phyloP scores from a whole-genome alignment of 257 asterid genomes.

The Linaria vulgaris region DNA sequence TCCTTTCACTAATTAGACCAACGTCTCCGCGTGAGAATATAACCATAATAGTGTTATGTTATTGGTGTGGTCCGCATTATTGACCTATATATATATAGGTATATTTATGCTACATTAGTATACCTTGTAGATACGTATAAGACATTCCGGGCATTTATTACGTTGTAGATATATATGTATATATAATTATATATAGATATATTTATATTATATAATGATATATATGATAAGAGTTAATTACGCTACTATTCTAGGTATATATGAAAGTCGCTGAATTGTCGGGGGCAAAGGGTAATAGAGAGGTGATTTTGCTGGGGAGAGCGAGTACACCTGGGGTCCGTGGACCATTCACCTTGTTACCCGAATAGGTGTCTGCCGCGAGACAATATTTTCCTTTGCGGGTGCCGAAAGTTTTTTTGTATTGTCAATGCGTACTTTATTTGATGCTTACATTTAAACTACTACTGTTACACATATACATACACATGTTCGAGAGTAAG shows the following conservation, averaged over 20 bases:
- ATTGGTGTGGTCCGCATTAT: no score
- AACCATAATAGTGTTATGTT: no score
- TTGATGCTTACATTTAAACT: slow-evolving; percentile 23
- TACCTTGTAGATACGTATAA: no score
- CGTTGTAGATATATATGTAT: no score
- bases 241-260: neutral
- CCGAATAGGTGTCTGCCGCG: slow-evolving; percentile 28
- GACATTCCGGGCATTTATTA: no score
- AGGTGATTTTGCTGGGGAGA: slow-evolving; percentile 33
- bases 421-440: slow-evolving; percentile 14
- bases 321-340: slow-evolving; percentile 29
- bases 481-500: no score
- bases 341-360: slow-evolving; percentile 33
- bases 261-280: slow-evolving; percentile 35
- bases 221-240: neutral
- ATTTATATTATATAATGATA: neutral
- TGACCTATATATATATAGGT: no score
- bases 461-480: neutral
- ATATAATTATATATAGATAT: no score
- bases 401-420: slow-evolving; percentile 23
- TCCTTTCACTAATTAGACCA: no score
- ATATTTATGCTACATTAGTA: no score
- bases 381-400: slow-evolving; percentile 24
- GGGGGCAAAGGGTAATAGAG: slow-evolving; percentile 27
- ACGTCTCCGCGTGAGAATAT: no score